Evolutionary conservation across 345 rosid genomes (phyloP), one percentile per base, ranked within the genome.

Genomic region (Pistacia integerrima): DNA sequence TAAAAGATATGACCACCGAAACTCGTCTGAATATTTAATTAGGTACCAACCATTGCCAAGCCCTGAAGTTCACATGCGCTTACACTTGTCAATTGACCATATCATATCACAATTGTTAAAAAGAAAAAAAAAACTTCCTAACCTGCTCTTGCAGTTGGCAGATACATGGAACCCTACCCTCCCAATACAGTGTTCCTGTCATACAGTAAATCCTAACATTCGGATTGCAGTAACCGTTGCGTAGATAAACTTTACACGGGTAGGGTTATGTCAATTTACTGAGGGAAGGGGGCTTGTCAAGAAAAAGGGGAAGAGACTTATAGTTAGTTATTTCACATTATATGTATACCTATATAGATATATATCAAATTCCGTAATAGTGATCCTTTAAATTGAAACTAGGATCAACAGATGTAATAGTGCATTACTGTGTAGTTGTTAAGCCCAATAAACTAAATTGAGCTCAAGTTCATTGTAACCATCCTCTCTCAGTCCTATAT

Each of bases 341-440:
- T 41, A 6, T 41, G 7, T 4, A 38, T 30, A 30, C 33, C 3
- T 38, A 0, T 38, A 41, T 7, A 8, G 8, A 7, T 41, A 7
- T 41, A 8, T 41, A 41, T 41, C 8, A 7, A 5, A 41, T 41
- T 6, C 46, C 6, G 46, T 7, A 5, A 41, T 41, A 7, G 46
- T 67, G 55, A 70, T 36, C 17, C 11, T 57, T 13, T n/a, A 8
- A 48, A 71, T 30, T 70, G 51, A 70, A 57, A 58, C 35, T 57
- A 68, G 51, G 72, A 41, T 41, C 8, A 41, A 41, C 46, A 5
- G 46, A 41, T 5, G 46, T 41, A 41, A 41, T 38, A 41, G 9
- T 6, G 46, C 6, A 7, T 41, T 41, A 41, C 8, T 41, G 46
- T 41, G 46, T 7, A 41, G 46, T 7, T 41, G 46, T 7, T 41